Base-by-base conservation (phyloP, 1,284 basidiomycete species). In the Gymnopus androsaceus region DNA sequence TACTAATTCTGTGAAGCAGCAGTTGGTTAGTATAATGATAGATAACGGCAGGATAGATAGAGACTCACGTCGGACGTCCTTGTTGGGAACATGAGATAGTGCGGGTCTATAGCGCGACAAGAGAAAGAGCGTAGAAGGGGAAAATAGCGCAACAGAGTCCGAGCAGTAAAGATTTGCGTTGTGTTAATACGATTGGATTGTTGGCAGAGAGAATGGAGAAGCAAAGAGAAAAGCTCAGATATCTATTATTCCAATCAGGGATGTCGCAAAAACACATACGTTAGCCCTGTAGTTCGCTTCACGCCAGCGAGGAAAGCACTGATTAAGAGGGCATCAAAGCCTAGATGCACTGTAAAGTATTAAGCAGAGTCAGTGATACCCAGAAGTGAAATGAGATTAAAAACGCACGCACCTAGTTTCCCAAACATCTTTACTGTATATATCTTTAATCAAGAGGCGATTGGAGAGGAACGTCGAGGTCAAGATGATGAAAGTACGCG, bases 261-360 rank as follows among this genome's bases (percentile, higher is more conserved):
- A 27, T 45, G 7, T 30, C 4, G 25, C 28, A 12, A 28, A 28
- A 27, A 4, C 14, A 76, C 88, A 58, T 73, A 91, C 90, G 90
- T 90, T 60, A 94, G 70, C 34, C 90, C 90, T 0, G 92, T 93
- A 2, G 87, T 84, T 27, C 91, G 81, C 67, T 83, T 87, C 58
- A 94, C 72, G 11, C 91, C 92, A 8, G 91, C 92, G 1, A 94
- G 80, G 61, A 91, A 83, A 25, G 88, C 87, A 57, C 83, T 87
- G 60, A 94, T 75, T 62, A 94, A 77, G 46, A 91, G 68, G 5
- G 89, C 90, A 64, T 94, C 92, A 64, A 94, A 69, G 57, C 85
- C 84, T 58, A 89, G 73, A 66, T 87, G 91, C n/a, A 88, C 78
- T 71, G 9, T n/a, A 33, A 25, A 23, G 7, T 11, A 25, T 11